Conservation (phyloP, 176 grass and related monocot species). For the Echinochloa phyllopogon region DNA sequence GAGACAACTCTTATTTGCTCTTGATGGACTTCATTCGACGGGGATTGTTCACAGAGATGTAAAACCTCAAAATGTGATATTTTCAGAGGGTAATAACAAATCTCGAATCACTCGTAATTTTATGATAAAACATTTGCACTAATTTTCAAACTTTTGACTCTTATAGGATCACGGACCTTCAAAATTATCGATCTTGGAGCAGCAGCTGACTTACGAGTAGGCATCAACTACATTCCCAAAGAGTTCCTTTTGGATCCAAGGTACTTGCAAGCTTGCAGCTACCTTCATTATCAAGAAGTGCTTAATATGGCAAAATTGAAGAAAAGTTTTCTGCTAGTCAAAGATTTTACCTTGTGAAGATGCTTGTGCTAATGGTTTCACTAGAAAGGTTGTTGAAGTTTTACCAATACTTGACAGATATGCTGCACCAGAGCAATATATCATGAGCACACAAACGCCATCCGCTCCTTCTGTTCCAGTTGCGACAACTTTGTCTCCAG, state of each 20-base stretch:
- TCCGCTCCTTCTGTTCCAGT: slow-evolving; percentile 97
- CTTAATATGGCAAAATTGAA: background rate
- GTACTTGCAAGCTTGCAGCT: slow-evolving; percentile 51
- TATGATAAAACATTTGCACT: slow-evolving; percentile 12
- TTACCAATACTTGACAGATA: slow-evolving; percentile 62
- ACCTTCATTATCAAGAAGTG: slow-evolving; percentile 18
- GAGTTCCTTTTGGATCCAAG: slow-evolving; percentile 99
- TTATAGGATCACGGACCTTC: slow-evolving; percentile 70
- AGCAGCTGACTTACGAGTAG: slow-evolving; percentile 91
- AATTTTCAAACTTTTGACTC: slow-evolving; percentile 26
- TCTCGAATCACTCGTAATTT: background rate
- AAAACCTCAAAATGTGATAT: slow-evolving; percentile 99
- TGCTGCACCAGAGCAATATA: slow-evolving; percentile 98
- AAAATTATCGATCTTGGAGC: slow-evolving; percentile 99
- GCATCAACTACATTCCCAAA: slow-evolving; percentile 98
- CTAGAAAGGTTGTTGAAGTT: slow-evolving; percentile 38
- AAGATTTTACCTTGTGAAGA: slow-evolving; percentile 14
- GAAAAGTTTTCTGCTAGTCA: background rate
- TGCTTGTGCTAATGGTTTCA: slow-evolving; percentile 23
- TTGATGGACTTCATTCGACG: slow-evolving; percentile 94
- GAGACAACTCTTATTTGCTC: slow-evolving; percentile 95
- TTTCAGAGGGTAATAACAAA: slow-evolving; percentile 81
- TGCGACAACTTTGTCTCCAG: slow-evolving; percentile 89
- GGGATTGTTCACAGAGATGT: slow-evolving; percentile 98
- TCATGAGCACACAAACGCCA: slow-evolving; percentile 98